These are phyloP conservation scores for Misopates orontium DNA, from an alignment of 257 asterid species.

Conservation along the genomic window DNA sequence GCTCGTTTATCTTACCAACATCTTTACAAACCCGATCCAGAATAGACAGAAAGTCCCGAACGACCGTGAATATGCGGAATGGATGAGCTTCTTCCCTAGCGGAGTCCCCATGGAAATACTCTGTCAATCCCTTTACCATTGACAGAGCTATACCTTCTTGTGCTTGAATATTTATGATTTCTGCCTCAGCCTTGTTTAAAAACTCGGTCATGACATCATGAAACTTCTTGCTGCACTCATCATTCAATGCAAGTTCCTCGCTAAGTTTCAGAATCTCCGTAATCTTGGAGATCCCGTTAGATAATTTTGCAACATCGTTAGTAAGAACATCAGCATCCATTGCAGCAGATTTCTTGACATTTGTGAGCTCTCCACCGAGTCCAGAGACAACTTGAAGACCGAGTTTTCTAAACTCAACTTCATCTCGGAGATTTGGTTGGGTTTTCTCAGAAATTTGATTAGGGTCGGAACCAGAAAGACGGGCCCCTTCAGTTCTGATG, in stretches of 20 bases:
- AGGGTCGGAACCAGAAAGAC: constrained; percentile 39
- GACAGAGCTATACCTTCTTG: constrained; percentile 66
- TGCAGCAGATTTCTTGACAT: constrained; percentile 77
- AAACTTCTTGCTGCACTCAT: constrained; percentile 34
- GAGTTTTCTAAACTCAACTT: constrained; percentile 54
- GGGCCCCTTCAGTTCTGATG: constrained; percentile 72
- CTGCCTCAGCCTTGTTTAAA: constrained; percentile 52
- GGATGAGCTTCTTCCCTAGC: constrained; percentile 76
- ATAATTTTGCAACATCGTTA: constrained; percentile 53
- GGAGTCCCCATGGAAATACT: constrained; percentile 74
- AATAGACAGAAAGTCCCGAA: constrained; percentile 38
- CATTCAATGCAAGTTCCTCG: constrained; percentile 35
- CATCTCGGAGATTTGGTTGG: constrained; percentile 47
- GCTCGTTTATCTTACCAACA: constrained; percentile 19
- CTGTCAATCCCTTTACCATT: constrained; percentile 71
- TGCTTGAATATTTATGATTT: constrained; percentile 51
- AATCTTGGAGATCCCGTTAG: constrained; percentile 51
- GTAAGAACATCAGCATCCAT: constrained; percentile 61
- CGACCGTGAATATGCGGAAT: constrained; percentile 60
- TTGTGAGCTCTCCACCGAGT: constrained; percentile 69
- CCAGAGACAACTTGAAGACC: constrained; percentile 73
- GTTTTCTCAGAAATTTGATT: constrained; percentile 28
- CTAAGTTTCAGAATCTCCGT: constrained; percentile 46
- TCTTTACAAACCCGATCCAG: constrained; percentile 27
- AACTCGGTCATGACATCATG: constrained; percentile 49